Base-by-base conservation (phyloP, 805 yeast species). In the Danielozyma ontarioensis region DNA sequence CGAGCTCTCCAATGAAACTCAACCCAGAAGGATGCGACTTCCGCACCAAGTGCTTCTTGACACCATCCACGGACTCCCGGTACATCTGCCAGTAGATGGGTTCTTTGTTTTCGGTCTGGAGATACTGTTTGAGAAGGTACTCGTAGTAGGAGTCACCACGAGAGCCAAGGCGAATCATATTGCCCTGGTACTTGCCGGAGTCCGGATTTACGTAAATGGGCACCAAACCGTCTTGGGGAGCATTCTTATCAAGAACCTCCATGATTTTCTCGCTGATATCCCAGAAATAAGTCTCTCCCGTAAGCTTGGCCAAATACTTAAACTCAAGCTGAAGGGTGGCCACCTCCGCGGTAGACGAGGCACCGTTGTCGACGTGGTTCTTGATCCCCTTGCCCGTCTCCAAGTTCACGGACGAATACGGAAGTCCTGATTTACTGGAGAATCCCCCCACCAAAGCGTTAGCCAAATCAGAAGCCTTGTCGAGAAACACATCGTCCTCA, bases 91-190 rank as follows among this genome's bases (percentile, higher is more conserved):
- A 64, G 57, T 86, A 88, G 8, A 82, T 52, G 2, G 59, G 58
- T 42, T 78, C 83, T 39, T 65, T 55, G 50, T 75, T 74, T 35
- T 70, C 69, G 2, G 96, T 86, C 56, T 84, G 89, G 43, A 89
- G 59, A 50, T 82, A 85, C 58, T 87, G 96, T 56, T 88, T 88
- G 43, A 88, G 66, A 28, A 89, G 64, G 53, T 87, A 87, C 60
- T 89, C 96, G 52, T 89, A 88, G 55, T 88, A 89, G 1, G 96
- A 85, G 58, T 88, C 97, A 30, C 96, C 97, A 45, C 96, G 70
- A 1, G 95, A 83, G 0, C 97, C 97, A 35, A 89, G 62, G 42
- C 96, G 72, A 40, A 90, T 85, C 33, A 73, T 57, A 2, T 53
- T 47, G 1, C 87, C 87, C 38, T 66, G 74, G 55, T 75, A 87